Evolutionary conservation across 2,329 filamentous ascomycete genomes (phyloP).

Genomic region (Fusarium lateritium): DNA sequence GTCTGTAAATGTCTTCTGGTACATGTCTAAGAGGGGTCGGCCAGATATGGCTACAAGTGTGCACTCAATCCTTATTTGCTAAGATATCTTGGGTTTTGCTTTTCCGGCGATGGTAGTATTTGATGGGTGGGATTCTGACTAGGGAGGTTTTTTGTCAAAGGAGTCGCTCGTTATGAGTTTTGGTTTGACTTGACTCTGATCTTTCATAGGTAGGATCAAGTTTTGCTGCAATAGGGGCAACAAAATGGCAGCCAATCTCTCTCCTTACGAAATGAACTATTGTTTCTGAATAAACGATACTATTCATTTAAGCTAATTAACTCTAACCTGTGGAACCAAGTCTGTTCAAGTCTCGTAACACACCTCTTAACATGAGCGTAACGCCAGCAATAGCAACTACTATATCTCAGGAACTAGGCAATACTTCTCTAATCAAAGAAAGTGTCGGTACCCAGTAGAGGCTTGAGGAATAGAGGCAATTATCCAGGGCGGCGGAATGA

Average conservation of each 20-base stretch:
- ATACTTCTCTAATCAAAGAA: too few species aligned
- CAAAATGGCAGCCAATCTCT: conserved; percentile 10
- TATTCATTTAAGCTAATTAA: neutral
- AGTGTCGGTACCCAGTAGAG: neutral
- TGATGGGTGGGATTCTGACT: conserved; percentile 5
- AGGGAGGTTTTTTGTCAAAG: conserved; percentile 6
- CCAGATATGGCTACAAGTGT: conserved; percentile 33
- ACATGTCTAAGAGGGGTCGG: conserved; percentile 40
- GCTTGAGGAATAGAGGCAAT: too few species aligned
- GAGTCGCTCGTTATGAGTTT: conserved; percentile 25
- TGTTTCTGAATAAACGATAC: neutral
- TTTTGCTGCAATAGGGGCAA: conserved; percentile 8
- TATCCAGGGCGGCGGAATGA: too few species aligned
- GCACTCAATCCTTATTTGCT: conserved; percentile 25
- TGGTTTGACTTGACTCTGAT: conserved; percentile 6
- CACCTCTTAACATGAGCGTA: too few species aligned
- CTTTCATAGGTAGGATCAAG: neutral
- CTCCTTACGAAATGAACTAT: neutral
- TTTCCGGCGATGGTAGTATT: conserved; percentile 7
- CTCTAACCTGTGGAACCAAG: neutral
- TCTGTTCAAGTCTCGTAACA: neutral
- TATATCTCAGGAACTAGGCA: too few species aligned
- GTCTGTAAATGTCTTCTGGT: conserved; percentile 39
- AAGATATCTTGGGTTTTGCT: conserved; percentile 37
- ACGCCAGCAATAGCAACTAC: too few species aligned